Conservation (phyloP, 495 filamentous ascomycete species). For the Polyplosphaeria fusca region DNA sequence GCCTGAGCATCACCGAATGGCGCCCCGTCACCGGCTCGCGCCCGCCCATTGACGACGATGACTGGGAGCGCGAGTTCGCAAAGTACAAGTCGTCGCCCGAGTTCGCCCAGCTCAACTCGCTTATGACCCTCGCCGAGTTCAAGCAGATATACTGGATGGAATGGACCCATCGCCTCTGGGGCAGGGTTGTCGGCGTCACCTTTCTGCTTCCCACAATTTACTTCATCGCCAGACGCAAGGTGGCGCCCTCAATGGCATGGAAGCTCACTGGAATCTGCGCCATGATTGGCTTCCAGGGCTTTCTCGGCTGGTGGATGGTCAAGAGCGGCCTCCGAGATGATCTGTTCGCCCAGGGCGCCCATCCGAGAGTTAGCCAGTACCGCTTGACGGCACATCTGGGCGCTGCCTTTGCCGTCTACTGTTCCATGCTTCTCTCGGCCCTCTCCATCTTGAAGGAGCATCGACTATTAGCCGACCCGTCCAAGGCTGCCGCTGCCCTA, state of each 20-base stretch:
- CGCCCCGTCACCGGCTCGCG: constrained; percentile 89
- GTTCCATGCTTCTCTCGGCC: constrained; percentile 90
- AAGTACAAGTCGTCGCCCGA: constrained; percentile 90
- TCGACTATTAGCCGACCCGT: constrained; percentile 57
- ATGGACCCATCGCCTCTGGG: constrained; percentile 95
- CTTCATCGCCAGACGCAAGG: constrained; percentile 78
- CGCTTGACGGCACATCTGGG: constrained; percentile 84
- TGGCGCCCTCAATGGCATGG: constrained; percentile 70
- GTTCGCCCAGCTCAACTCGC: constrained; percentile 81
- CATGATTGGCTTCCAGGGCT: constrained; percentile 91
- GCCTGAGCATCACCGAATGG: constrained; percentile 99
- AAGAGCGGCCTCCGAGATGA: constrained; percentile 93
- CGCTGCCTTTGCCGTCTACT: constrained; percentile 85
- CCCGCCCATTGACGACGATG: constrained; percentile 69
- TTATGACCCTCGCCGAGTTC: constrained; percentile 89
- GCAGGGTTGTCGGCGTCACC: constrained; percentile 83
- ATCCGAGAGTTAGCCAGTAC: constrained; percentile 92
- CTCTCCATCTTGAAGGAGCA: constrained; percentile 76
- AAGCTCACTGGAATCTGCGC: constrained; percentile 78
- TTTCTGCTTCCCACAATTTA: constrained; percentile 85
- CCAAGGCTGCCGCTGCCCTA: constrained; percentile 53
- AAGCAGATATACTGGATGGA: constrained; percentile 99
- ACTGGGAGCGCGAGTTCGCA: constrained; percentile 88
- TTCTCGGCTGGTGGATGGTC: constrained; percentile 99
- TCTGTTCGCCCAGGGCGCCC: constrained; percentile 82